phyloP scores from a whole-genome alignment of 2,329 filamentous ascomycete genomes.

The Alternaria postmessia region DNA sequence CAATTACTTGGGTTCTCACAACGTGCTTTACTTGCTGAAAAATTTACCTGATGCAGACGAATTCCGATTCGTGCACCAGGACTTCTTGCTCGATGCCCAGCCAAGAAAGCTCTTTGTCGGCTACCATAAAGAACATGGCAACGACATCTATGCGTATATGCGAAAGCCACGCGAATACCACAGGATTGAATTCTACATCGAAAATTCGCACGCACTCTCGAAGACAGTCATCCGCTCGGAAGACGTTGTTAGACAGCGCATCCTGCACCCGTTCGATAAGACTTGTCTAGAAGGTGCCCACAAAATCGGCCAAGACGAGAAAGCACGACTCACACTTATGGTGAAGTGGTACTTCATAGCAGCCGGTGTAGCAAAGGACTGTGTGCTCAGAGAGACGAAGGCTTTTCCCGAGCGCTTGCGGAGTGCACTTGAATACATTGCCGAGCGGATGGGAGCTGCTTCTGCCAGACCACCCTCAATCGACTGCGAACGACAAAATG shows the following conservation, averaged over 20 bases:
- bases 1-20: slow-evolving; percentile 2
- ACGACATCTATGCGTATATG: slow-evolving; percentile 21
- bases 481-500: slow-evolving; percentile 1
- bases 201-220: neutral
- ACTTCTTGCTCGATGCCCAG: neutral
- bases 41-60: slow-evolving; percentile 9
- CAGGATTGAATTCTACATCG: slow-evolving; percentile 8
- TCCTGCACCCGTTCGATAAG: slow-evolving; percentile 22
- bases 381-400: slow-evolving; percentile 10
- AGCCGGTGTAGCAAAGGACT: slow-evolving; percentile 12
- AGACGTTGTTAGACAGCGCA: slow-evolving; percentile 8
- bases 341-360: slow-evolving; percentile 25
- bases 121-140: neutral
- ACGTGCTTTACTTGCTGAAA: slow-evolving; percentile 8
- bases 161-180: neutral
- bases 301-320: slow-evolving; percentile 6
- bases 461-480: slow-evolving; percentile 2
- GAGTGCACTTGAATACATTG: slow-evolving; percentile 6
- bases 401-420: slow-evolving; percentile 10
- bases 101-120: slow-evolving; percentile 19
- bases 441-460: slow-evolving; percentile 5
- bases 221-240: neutral
- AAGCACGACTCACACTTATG: slow-evolving; percentile 10
- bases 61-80: slow-evolving; percentile 11
- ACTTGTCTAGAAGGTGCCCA: slow-evolving; percentile 7